These are phyloP conservation scores for Aegilops sharonensis DNA, from an alignment of 176 grass and related monocot genomes.

Conservation along the genomic window DNA sequence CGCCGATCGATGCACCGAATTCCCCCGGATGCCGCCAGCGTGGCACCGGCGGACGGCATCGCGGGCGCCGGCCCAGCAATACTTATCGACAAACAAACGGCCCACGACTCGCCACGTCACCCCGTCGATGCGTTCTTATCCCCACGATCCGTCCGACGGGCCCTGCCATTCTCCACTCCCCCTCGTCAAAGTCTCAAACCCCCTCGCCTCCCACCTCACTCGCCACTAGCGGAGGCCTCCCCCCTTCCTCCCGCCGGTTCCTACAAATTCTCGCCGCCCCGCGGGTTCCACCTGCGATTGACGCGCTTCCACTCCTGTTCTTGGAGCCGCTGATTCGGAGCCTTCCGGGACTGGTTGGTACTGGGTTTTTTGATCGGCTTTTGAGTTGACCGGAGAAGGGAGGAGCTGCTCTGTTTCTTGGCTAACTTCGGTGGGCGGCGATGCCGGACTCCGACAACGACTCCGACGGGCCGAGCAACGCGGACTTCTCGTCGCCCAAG, in stretches of 20 bases:
- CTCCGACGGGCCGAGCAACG: constrained; percentile 56
- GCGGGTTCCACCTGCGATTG: neutral
- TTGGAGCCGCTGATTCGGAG: neutral
- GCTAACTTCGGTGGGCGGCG: neutral
- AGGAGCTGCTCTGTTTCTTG: neutral
- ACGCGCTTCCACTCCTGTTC: neutral
- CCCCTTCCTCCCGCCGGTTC: neutral
- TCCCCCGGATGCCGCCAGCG: constrained; percentile 6
- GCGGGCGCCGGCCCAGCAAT: neutral
- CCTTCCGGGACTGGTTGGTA: neutral
- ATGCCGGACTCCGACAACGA: constrained; percentile 95
- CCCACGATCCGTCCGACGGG: constrained; percentile 50
- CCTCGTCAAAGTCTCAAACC: constrained; percentile 14
- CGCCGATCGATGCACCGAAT: constrained; percentile 5
- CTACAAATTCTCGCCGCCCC: neutral
- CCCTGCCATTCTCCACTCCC: constrained; percentile 1
- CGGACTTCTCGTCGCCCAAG: constrained; percentile 48
- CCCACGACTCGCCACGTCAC: constrained; percentile 35
- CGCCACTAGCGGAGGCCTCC: neutral
- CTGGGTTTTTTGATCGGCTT: neutral
- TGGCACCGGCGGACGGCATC: constrained; percentile 34
- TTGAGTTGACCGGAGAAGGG: neutral
- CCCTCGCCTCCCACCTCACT: neutral
- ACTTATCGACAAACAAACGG: constrained; percentile 56
- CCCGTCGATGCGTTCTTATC: constrained; percentile 51